Evolutionary conservation across 805 yeast species (phyloP).

Genomic region (Candida broadrunensis): DNA sequence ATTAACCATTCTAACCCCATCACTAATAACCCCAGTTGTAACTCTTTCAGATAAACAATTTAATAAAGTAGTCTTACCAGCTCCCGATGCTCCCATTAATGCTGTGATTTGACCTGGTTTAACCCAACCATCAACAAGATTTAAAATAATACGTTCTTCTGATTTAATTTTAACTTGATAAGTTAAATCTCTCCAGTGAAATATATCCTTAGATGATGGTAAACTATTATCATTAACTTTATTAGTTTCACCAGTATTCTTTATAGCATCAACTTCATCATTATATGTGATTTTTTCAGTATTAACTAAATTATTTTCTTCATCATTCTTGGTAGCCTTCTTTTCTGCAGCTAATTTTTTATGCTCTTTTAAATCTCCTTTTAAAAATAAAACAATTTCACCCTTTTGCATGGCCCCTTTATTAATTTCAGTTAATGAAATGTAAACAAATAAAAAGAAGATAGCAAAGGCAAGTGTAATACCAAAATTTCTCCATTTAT

Average conservation of each 20-base stretch:
- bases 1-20: conserved; percentile 61
- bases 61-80: conserved; percentile 77
- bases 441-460: conserved; percentile 36
- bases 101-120: conserved; percentile 82
- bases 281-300: conserved; percentile 23
- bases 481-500: conserved; percentile 83
- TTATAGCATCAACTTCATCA: conserved; percentile 25
- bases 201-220: conserved; percentile 17
- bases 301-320: conserved; percentile 14
- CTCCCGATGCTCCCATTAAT: conserved; percentile 84
- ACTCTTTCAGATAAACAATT: conserved; percentile 72
- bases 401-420: conserved; percentile 46
- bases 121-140: conserved; percentile 58
- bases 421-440: conserved; percentile 33
- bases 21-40: conserved; percentile 66
- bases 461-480: conserved; percentile 52
- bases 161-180: conserved; percentile 34
- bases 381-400: conserved; percentile 30
- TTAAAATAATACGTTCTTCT: conserved; percentile 39
- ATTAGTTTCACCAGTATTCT: conserved; percentile 6
- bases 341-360: conserved; percentile 17
- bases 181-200: conserved; percentile 39
- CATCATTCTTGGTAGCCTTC: conserved; percentile 11
- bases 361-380: conserved; percentile 27
- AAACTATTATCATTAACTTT: conserved; percentile 7